Evolutionary conservation across 108 stramenopile species (phyloP).

Genomic region (Cyclotella choctawhatcheeana): DNA sequence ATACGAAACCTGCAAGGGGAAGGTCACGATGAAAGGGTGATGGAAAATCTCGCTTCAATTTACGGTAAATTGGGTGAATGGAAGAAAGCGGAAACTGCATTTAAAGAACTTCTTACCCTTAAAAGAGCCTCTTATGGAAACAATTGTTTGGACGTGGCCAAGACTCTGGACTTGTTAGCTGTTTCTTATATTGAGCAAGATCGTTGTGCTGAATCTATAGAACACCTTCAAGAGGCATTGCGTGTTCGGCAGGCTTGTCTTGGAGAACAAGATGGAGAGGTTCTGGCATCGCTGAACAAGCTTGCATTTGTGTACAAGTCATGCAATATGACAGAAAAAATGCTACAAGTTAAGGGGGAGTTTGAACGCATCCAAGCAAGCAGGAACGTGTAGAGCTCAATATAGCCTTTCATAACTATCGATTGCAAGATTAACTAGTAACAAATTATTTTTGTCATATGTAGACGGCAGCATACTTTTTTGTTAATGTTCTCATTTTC

Average conservation of each 20-base stretch:
- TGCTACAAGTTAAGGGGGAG: constrained; percentile 42
- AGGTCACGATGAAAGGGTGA: constrained; percentile 38
- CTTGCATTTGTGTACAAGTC: constrained; percentile 58
- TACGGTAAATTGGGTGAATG: constrained; percentile 56
- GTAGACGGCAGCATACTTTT: too few relatives aligned
- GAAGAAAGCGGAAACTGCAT: constrained; percentile 49
- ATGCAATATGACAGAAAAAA: constrained; percentile 47
- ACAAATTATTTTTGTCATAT: too few relatives aligned
- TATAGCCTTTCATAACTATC: background rate
- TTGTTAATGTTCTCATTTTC: too few relatives aligned
- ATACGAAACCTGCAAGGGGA: constrained; percentile 44
- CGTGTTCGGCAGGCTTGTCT: constrained; percentile 49
- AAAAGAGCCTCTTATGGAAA: constrained; percentile 41
- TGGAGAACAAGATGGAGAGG: constrained; percentile 40
- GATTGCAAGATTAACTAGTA: background rate
- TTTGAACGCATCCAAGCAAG: constrained; percentile 41
- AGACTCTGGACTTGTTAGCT: constrained; percentile 51
- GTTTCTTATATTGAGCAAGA: constrained; percentile 57
- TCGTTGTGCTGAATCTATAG: constrained; percentile 40
- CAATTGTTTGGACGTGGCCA: constrained; percentile 45
- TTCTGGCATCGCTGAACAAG: constrained; percentile 51
- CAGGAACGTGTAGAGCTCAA: background rate
- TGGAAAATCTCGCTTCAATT: constrained; percentile 55
- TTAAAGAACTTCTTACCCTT: constrained; percentile 40
- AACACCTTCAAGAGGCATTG: constrained; percentile 52